Evolutionary conservation across 2,329 filamentous ascomycete species (phyloP).

Genomic region (Neonectria sp.): DNA sequence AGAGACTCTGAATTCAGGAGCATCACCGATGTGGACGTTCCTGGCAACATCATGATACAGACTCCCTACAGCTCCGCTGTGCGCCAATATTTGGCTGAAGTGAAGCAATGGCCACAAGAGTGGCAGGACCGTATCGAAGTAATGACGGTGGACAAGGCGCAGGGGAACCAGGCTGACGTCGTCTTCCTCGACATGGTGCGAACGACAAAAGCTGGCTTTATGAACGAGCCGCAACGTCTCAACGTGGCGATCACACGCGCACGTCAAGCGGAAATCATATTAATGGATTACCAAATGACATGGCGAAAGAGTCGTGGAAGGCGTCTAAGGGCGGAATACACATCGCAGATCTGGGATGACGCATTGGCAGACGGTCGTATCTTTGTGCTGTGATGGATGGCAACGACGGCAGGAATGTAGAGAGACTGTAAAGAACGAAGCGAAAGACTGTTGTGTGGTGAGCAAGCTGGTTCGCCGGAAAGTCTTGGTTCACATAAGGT

Average conservation of each 20-base stretch:
- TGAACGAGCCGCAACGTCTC: constrained; percentile 61
- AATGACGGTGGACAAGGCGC: constrained; percentile 61
- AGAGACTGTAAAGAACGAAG: not conserved
- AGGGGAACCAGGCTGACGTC: constrained; percentile 64
- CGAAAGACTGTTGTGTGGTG: constrained; percentile 10
- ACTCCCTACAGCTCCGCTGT: constrained; percentile 60
- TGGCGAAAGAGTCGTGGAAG: constrained; percentile 27
- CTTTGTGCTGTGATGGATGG: constrained; percentile 35
- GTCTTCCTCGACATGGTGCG: constrained; percentile 64
- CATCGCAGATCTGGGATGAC: constrained; percentile 52
- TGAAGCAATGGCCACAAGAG: constrained; percentile 46
- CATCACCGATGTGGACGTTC: constrained; percentile 38
- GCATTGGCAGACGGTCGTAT: constrained; percentile 41
- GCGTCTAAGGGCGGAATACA: constrained; percentile 41
- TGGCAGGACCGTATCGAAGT: constrained; percentile 54
- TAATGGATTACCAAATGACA: constrained; percentile 60
- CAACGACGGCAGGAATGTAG: not conserved
- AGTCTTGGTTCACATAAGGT: constrained; percentile 11
- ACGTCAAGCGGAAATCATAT: constrained; percentile 60
- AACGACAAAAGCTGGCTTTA: constrained; percentile 56
- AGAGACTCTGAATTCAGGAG: constrained; percentile 51
- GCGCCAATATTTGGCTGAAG: constrained; percentile 52
- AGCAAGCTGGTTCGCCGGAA: constrained; percentile 21
- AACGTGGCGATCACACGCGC: constrained; percentile 64
- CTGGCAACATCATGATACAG: constrained; percentile 60